Percentiles rank a stretch among this genome's conserved stretches.
phyloP scores from a whole-genome alignment of 257 asterid species.

The Nicotiana tomentosiformis region DNA sequence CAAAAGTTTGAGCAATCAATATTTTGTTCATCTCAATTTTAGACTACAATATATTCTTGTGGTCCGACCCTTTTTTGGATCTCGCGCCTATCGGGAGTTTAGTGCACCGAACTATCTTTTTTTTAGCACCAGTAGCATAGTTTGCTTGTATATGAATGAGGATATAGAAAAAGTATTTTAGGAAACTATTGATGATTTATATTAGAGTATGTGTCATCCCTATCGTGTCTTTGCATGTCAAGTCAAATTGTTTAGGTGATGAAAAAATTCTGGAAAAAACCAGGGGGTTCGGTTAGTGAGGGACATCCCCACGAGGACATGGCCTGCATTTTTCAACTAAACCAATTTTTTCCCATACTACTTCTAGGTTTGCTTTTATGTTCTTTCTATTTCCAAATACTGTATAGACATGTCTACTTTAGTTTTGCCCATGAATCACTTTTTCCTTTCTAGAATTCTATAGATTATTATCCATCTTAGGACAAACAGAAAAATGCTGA shows the following conservation, averaged over 20 bases:
- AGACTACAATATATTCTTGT: no score
- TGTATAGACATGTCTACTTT: not conserved
- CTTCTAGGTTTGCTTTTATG: not conserved
- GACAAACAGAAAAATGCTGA: not conserved
- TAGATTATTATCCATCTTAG: not conserved
- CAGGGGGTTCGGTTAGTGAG: conserved; percentile 19
- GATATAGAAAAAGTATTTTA: not conserved
- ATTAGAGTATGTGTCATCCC: not conserved
- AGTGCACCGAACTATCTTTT: no score
- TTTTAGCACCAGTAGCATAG: not conserved
- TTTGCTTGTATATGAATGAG: not conserved
- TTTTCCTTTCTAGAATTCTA: not conserved
- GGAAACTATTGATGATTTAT: not conserved
- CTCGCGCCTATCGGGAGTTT: no score
- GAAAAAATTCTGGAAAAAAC: not conserved
- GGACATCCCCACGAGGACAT: conserved; percentile 25
- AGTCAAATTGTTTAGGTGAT: conserved; percentile 17
- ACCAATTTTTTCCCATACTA: not conserved
- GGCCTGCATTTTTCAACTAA: conserved; percentile 13
- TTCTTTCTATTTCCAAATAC: not conserved
- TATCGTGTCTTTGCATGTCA: not conserved
- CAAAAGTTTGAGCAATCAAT: not conserved
- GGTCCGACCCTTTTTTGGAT: no score
- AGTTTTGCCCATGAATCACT: not conserved
- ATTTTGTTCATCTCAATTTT: not conserved